Evolutionary conservation across 495 filamentous ascomycete species (phyloP).

Genomic region (Neurospora sp.): DNA sequence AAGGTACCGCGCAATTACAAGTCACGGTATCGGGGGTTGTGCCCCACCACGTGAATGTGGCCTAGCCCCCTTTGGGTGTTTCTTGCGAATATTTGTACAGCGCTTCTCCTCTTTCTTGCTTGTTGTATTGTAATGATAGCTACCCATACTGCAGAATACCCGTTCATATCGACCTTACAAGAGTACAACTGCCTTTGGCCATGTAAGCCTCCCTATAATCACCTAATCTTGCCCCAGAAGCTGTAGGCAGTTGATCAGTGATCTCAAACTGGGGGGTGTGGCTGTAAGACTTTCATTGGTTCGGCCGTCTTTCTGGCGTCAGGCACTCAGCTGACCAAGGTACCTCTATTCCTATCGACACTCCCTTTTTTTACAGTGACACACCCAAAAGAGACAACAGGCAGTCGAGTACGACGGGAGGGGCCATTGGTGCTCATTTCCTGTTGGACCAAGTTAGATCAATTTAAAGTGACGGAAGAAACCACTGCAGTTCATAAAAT

Average conservation of each 20-base stretch:
- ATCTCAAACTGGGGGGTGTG: neutral
- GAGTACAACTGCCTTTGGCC: neutral
- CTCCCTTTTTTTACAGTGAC: neutral
- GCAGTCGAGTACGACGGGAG: neutral
- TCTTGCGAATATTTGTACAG: neutral
- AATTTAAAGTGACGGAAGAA: neutral
- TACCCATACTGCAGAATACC: too few species aligned
- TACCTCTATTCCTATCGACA: neutral
- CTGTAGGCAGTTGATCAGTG: neutral
- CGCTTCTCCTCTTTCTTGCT: neutral
- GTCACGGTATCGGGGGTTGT: neutral
- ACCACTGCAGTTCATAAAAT: neutral
- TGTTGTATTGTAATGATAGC: neutral
- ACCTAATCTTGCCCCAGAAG: neutral
- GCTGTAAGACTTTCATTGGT: neutral
- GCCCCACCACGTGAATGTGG: neutral
- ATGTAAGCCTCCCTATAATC: neutral
- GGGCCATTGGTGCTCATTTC: neutral
- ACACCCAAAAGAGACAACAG: neutral
- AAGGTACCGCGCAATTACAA: neutral
- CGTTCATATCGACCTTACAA: neutral
- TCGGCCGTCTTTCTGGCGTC: neutral
- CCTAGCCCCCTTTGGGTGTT: neutral
- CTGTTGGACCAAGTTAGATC: neutral
- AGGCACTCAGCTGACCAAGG: neutral